Base-by-base conservation (phyloP, 768 basidiomycete genomes). In the Piloderma croceum region DNA sequence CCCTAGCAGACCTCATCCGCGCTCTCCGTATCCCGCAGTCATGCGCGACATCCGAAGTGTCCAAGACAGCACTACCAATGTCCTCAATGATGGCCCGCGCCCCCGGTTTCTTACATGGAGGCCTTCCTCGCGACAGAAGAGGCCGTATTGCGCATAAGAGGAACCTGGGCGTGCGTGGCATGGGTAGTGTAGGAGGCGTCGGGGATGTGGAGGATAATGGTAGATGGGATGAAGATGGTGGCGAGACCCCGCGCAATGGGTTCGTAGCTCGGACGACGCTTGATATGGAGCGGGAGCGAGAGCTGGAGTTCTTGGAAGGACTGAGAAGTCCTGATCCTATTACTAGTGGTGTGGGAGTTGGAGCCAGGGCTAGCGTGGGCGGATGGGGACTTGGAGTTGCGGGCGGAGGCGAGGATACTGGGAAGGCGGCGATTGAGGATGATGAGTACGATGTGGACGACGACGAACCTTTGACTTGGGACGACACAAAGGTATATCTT, bases 311-410 rank as follows among this genome's bases (percentile, higher is more conserved):
- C 34, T 53, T 83, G 36, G 81, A 81, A 40, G 68, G 70, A 17
- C 52, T 76, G 13, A 77, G 76, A 63, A 79, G 77, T 52, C 76
- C 77, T 0, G 78, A 74, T 51, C 46, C n/a, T n/a, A n/a, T n/a
- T n/a, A n/a, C n/a, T n/a, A n/a, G n/a, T n/a, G n/a, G 67, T 7
- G 74, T 72, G 10, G 49, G 53, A 10, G 49, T 61, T 9, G 54
- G 58, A 31, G 43, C 62, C 5, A 63, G 72, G 27, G 71, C 69
- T 12, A 79, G 75, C 45, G 66, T 73, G n/a, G 81, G 82, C 10
- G 84, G 84, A 11, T 88, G 84, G 84, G 85, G 83, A 3, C 63
- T 86, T 2, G 85, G 81, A 6, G 73, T 65, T 5, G 76, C 77
- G 20, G 68, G 76, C 44, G n/a, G n/a, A n/a, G n/a, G n/a, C n/a